Base-by-base conservation (phyloP, 306 rosid species). In the Castanospermum australe region DNA sequence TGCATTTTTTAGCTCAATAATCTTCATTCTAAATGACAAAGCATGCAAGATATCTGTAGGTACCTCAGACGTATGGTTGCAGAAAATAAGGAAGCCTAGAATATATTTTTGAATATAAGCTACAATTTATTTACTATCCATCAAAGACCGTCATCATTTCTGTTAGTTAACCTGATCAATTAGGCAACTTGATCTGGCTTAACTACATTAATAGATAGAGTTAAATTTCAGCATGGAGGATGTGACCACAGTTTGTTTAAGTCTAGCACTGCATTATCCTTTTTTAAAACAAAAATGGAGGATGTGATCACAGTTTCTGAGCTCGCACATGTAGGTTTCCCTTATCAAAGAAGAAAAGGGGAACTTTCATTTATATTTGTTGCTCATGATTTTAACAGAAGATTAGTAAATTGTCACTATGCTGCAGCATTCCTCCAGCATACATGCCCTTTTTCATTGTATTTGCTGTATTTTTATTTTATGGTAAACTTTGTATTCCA, bases 381-480 rank as follows among this genome's bases (percentile, higher is more conserved):
- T 51, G 18, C n/a, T 41, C 32, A 41, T 41, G 39, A 35, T 33
- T 62, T 30, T 51, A 4, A 38, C 48, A 3, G 24, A 13, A 47
- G 38, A 85, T 42, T 72, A 32, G 50, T 75, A 45, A 8, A 68
- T 22, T 24, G 14, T 57, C 25, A 20, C 55, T 21, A 39, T 3
- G 44, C 71, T 55, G 78, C 50, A 24, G 39, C 64, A 62, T 74
- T 70, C 50, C 56, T 74, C n/a, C 14, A 21, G 79, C 25, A 42
- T 17, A 54, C 21, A 47, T 75, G 79, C 30, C 59, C 33, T 64
- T 85, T 70, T 38, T 77, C 22, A 68, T 50, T 71, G 32, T 36
- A 75, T 15, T 25, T 79, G 67, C 71, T 72, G n/a, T 56, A 79
- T 84, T 61, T 75, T 47, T 56, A 79, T 84, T 61, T 75, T 47